These are phyloP conservation scores for Sporothrix humicola DNA, from an alignment of 2,329 filamentous ascomycete species.

Conservation along the genomic window DNA sequence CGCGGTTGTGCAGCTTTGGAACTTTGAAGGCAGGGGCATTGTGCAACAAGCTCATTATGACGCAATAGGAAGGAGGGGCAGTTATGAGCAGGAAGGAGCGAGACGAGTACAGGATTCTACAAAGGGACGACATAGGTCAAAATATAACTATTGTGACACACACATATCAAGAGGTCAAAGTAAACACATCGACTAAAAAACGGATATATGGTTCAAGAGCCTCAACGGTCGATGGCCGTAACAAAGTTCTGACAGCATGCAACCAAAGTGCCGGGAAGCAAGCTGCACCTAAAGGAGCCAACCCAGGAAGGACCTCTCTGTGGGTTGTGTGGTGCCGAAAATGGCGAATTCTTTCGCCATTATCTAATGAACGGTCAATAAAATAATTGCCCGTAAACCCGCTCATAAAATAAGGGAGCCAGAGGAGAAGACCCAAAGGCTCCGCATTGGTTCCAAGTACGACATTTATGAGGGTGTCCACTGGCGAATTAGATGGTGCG, in stretches of 20 bases:
- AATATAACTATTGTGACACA: neutral
- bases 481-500: neutral
- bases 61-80: slow-evolving; percentile 11
- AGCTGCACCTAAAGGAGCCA: neutral
- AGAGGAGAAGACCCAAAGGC: neutral
- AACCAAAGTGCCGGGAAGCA: neutral
- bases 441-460: neutral
- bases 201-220: neutral
- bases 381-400: neutral
- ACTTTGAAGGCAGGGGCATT: neutral
- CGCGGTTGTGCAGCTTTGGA: neutral
- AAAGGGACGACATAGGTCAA: neutral
- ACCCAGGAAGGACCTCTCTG: neutral
- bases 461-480: neutral
- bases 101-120: neutral
- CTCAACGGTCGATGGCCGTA: neutral
- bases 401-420: neutral
- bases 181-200: neutral
- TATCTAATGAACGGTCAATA: too few species aligned
- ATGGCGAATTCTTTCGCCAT: too few species aligned
- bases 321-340: neutral
- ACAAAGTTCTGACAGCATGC: slow-evolving; percentile 24
- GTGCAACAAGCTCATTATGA: neutral
- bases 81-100: neutral
- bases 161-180: neutral